Evolutionary conservation across 225 moss, liverwort and hornwort genomes (phyloP).

Genomic region (Physcomitrium patens): DNA sequence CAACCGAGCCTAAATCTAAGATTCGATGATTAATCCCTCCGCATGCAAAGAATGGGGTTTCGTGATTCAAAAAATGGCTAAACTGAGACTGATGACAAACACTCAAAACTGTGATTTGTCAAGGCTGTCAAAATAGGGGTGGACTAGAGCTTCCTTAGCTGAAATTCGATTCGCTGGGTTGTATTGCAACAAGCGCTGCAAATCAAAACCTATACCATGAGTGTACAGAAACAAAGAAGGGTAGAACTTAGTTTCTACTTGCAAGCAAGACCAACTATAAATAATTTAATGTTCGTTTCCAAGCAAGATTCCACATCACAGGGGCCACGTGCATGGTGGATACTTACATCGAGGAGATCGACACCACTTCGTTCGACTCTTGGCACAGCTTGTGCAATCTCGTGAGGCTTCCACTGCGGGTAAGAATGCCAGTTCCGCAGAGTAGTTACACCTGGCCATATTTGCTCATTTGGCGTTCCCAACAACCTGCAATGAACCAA

Average conservation of each 20-base stretch:
- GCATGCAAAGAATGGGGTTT: conserved; percentile 36
- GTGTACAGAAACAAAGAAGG: neutral
- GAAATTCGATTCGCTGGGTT: conserved; percentile 74
- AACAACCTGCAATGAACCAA: conserved; percentile 52
- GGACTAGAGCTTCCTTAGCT: conserved; percentile 75
- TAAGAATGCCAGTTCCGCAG: conserved; percentile 83
- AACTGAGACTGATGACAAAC: conserved; percentile 21
- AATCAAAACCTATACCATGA: conserved; percentile 23
- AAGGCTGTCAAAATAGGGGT: conserved; percentile 76
- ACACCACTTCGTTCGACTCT: conserved; percentile 62
- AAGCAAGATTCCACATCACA: neutral
- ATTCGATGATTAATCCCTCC: conserved; percentile 16
- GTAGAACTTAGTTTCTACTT: too few species aligned
- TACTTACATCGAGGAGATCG: conserved; percentile 60
- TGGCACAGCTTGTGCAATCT: conserved; percentile 60
- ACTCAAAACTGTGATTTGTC: conserved; percentile 83
- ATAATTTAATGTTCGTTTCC: too few species aligned
- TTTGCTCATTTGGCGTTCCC: conserved; percentile 73
- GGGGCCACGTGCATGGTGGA: neutral
- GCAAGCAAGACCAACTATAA: neutral
- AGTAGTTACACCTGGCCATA: conserved; percentile 79
- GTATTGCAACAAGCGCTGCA: conserved; percentile 81
- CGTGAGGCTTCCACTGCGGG: conserved; percentile 78
- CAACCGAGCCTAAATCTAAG: too few species aligned
- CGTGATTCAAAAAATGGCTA: conserved; percentile 15